Percentiles rank a stretch among this genome's conserved stretches.
phyloP scores from a whole-genome alignment of 2,329 filamentous ascomycete species.

The Cytospora piceicola region DNA sequence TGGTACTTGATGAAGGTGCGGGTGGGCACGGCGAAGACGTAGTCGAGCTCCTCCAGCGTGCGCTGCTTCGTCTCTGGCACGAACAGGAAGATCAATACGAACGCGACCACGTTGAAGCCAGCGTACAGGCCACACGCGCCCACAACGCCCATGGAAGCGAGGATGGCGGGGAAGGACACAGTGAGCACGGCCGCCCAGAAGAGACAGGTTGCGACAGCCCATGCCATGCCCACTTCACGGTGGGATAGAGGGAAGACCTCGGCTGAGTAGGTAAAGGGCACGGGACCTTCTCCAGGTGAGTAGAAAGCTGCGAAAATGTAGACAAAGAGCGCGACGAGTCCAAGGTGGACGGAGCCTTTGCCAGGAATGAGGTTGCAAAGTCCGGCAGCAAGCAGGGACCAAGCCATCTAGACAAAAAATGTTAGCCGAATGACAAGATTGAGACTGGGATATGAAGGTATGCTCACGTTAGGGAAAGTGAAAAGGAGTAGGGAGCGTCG shows the following conservation, averaged over 20 bases:
- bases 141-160: constrained; percentile 47
- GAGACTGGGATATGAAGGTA: neutral
- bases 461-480: constrained; percentile 65
- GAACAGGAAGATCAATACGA: constrained; percentile 60
- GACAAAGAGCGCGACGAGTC: constrained; percentile 53
- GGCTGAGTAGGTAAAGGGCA: constrained; percentile 70
- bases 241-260: constrained; percentile 74
- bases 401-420: constrained; percentile 51
- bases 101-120: constrained; percentile 58
- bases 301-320: constrained; percentile 39
- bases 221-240: constrained; percentile 72
- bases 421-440: neutral
- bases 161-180: constrained; percentile 66
- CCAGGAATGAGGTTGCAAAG: constrained; percentile 54
- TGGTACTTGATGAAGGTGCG: constrained; percentile 62
- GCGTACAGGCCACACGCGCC: constrained; percentile 59
- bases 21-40: constrained; percentile 64
- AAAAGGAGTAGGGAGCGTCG: constrained; percentile 64
- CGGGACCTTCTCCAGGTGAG: constrained; percentile 39
- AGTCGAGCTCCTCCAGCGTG: constrained; percentile 59
- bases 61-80: constrained; percentile 62
- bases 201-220: constrained; percentile 68
- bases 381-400: constrained; percentile 61
- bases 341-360: constrained; percentile 40
- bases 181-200: constrained; percentile 62